A percentile compares a stretch with the other conserved stretches of the same genome.
phyloP scores from a whole-genome alignment of 768 basidiomycete genomes.

The Rhizopogon rudus region DNA sequence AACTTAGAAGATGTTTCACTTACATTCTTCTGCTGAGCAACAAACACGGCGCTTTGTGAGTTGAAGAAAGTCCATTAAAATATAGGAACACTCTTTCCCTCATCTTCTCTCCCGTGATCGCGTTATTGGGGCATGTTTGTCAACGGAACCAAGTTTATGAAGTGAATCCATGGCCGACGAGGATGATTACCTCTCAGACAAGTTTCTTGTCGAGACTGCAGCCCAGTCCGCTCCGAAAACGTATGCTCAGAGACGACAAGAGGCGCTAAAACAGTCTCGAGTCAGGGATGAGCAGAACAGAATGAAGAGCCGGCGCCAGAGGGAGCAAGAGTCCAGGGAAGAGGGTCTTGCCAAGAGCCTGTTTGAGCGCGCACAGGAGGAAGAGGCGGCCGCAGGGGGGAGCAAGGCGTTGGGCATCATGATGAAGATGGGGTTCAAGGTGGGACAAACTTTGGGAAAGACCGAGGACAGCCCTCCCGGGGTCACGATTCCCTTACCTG shows the following conservation, averaged over 20 bases:
- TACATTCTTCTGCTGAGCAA: no score
- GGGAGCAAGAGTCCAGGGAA: slow-evolving; percentile 69
- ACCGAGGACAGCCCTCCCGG: slow-evolving; percentile 13
- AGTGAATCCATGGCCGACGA: slow-evolving; percentile 57
- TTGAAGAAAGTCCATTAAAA: not conserved
- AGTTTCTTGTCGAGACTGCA: slow-evolving; percentile 53
- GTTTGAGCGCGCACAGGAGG: slow-evolving; percentile 71
- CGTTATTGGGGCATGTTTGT: slow-evolving; percentile 16
- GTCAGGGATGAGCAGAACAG: slow-evolving; percentile 65
- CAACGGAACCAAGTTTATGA: slow-evolving; percentile 1
- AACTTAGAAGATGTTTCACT: no score
- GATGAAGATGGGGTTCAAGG: slow-evolving; percentile 93
- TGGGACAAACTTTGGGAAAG: slow-evolving; percentile 72
- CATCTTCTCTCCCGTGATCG: slow-evolving; percentile 1
- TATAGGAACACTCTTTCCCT: no score
- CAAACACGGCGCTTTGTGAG: no score
- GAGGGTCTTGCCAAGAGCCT: slow-evolving; percentile 78
- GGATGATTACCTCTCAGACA: slow-evolving; percentile 87
- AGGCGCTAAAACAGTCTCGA: slow-evolving; percentile 51
- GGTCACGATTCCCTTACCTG: slow-evolving; percentile 2
- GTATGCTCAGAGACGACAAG: slow-evolving; percentile 67
- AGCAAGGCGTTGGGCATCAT: slow-evolving; percentile 86
- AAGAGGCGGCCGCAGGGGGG: slow-evolving; percentile 35
- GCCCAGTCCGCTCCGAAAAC: slow-evolving; percentile 45
- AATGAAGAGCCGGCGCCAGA: slow-evolving; percentile 56